These are phyloP conservation scores for Cryomyces antarcticus DNA, from an alignment of 495 filamentous ascomycete genomes.

Conservation along the genomic window DNA sequence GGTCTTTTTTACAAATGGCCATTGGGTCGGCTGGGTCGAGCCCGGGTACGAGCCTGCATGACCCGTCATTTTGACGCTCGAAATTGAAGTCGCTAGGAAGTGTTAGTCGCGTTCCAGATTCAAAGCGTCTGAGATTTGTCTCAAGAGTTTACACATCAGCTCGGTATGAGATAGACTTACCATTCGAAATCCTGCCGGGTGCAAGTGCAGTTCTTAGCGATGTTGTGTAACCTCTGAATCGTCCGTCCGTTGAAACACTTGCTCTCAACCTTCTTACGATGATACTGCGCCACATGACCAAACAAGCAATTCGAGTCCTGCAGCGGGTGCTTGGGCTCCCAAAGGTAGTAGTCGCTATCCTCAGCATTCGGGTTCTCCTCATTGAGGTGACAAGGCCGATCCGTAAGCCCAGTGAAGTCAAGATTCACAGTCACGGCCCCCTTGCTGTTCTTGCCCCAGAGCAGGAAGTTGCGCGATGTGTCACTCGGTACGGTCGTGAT, in stretches of 20 bases:
- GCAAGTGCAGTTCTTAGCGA: constrained; percentile 60
- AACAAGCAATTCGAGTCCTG: constrained; percentile 69
- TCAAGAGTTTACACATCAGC: constrained; percentile 5
- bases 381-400: constrained; percentile 44
- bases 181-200: constrained; percentile 81
- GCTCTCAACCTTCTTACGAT: constrained; percentile 56
- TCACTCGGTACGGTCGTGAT: constrained; percentile 81
- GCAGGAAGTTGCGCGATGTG: constrained; percentile 67
- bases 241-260: constrained; percentile 61
- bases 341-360: constrained; percentile 62
- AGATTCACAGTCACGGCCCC: constrained; percentile 51
- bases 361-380: constrained; percentile 33
- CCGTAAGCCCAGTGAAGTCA: constrained; percentile 65
- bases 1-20: constrained; percentile 43
- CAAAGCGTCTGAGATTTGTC: not conserved
- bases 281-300: constrained; percentile 73
- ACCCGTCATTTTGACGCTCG: constrained; percentile 50
- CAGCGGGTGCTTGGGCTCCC: constrained; percentile 61
- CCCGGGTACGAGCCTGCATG: constrained; percentile 55
- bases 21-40: constrained; percentile 43
- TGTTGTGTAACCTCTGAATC: constrained; percentile 45
- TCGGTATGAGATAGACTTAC: constrained; percentile 27
- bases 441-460: constrained; percentile 49
- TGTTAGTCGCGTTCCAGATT: constrained; percentile 8
- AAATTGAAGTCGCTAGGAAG: constrained; percentile 74